These are phyloP conservation scores for Trichomonas vaginalis DNA, from an alignment of 208 protist species.

Conservation along the genomic window DNA sequence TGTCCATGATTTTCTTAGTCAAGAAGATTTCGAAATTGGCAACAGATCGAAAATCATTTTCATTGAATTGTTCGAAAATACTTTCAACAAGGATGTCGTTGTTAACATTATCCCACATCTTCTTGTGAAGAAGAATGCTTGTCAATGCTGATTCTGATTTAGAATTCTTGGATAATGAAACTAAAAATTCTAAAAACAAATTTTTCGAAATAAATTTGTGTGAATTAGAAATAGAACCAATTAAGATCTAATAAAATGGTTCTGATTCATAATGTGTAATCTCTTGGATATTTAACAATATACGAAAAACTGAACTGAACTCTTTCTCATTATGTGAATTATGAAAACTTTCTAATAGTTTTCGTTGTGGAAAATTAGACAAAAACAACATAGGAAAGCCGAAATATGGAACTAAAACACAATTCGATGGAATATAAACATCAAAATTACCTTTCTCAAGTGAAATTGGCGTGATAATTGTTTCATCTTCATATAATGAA, in stretches of 20 bases:
- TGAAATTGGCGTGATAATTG: not conserved
- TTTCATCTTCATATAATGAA: not conserved
- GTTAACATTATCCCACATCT: not conserved
- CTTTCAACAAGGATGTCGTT: not conserved
- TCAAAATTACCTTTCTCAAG: not conserved
- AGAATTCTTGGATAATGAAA: not conserved
- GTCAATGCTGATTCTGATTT: not conserved
- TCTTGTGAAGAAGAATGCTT: not conserved
- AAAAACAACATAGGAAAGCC: not conserved
- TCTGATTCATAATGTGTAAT: not conserved
- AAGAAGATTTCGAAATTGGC: not conserved
- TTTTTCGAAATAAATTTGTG: not conserved
- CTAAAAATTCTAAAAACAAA: not conserved
- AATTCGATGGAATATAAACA: not conserved
- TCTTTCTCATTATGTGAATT: not conserved
- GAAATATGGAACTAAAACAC: not conserved
- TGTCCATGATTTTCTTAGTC: not conserved
- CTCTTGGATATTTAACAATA: not conserved
- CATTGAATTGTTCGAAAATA: not conserved
- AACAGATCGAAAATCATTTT: not conserved
- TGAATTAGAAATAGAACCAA: not conserved
- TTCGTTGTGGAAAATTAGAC: not conserved
- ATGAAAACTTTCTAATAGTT: not conserved
- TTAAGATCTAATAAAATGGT: not conserved
- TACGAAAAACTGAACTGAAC: not conserved